phyloP scores from a whole-genome alignment of 257 asterid species.

The Ophiorrhiza pumila region DNA sequence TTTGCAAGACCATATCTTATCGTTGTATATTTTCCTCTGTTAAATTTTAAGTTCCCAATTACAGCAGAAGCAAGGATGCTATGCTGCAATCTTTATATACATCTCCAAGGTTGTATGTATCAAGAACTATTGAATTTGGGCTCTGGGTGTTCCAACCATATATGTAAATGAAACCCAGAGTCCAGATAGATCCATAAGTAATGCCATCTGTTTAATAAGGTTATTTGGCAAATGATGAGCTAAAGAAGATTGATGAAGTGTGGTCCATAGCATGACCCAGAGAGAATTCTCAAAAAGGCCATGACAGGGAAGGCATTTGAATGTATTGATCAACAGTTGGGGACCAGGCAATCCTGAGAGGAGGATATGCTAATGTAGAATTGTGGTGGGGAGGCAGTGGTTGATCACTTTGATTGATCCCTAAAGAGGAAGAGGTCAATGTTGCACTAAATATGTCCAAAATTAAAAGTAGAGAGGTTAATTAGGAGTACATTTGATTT shows the following conservation, averaged over 20 bases:
- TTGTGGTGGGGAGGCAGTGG: constrained; percentile 12
- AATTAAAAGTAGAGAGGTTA: background rate
- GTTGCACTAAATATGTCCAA: constrained; percentile 14
- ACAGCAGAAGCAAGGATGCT: too few relatives aligned
- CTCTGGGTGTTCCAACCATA: background rate
- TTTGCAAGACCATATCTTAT: too few relatives aligned
- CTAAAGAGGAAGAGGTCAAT: constrained; percentile 10
- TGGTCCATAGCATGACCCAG: constrained; percentile 4
- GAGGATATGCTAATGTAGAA: constrained; percentile 18
- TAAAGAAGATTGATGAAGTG: background rate
- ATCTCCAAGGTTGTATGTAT: too few relatives aligned
- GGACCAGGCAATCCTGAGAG: constrained; percentile 24
- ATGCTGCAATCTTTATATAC: too few relatives aligned
- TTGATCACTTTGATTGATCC: constrained; percentile 6
- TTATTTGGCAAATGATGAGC: background rate
- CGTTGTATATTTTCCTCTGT: too few relatives aligned
- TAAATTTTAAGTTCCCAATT: too few relatives aligned
- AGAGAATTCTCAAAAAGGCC: constrained; percentile 1
- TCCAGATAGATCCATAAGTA: background rate
- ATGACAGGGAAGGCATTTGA: constrained; percentile 3
- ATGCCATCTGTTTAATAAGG: too few relatives aligned
- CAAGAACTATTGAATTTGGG: background rate
- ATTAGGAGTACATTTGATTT: background rate
- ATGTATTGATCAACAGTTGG: constrained; percentile 4
- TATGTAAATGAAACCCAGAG: background rate